Percentiles rank a stretch among this genome's conserved stretches.
These are phyloP conservation scores for Steccherinum ochraceum DNA, from an alignment of 768 basidiomycete species.

Conservation along the genomic window DNA sequence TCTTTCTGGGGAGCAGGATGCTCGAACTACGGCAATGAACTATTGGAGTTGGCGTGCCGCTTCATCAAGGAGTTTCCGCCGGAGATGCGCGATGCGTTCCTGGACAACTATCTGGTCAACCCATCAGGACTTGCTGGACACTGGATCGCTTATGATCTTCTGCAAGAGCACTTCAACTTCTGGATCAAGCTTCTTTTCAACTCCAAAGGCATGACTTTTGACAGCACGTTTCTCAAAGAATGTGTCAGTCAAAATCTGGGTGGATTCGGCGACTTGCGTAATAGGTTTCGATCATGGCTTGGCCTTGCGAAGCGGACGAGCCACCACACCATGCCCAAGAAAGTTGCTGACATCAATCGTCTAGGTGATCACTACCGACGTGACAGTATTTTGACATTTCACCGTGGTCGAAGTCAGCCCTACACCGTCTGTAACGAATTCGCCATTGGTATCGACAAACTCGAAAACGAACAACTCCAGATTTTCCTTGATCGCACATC, in stretches of 20 bases:
- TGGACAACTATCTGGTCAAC: slow-evolving; percentile 7
- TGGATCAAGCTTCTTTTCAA: neutral
- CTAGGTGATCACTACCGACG: too few relatives aligned
- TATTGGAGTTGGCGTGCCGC: slow-evolving; percentile 7
- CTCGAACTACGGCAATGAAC: slow-evolving; percentile 7
- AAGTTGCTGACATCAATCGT: too few relatives aligned
- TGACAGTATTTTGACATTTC: too few relatives aligned
- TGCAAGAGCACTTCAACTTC: slow-evolving; percentile 3
- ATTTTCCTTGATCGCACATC: too few relatives aligned
- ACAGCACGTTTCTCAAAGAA: neutral
- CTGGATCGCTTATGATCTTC: slow-evolving; percentile 5
- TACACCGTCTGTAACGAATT: too few relatives aligned
- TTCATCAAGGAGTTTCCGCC: slow-evolving; percentile 4
- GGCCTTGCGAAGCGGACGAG: neutral
- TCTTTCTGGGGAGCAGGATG: slow-evolving; percentile 5
- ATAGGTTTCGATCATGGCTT: neutral
- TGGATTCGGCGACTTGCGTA: neutral
- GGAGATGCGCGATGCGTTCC: neutral
- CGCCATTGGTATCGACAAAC: too few relatives aligned
- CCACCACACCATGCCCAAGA: too few relatives aligned
- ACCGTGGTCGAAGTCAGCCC: too few relatives aligned
- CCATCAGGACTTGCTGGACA: slow-evolving; percentile 2
- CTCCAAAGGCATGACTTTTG: neutral
- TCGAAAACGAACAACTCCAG: too few relatives aligned
- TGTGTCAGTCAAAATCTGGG: neutral